These are phyloP conservation scores for Endocarpon pusillum DNA, from an alignment of 495 filamentous ascomycete species.

Conservation along the genomic window DNA sequence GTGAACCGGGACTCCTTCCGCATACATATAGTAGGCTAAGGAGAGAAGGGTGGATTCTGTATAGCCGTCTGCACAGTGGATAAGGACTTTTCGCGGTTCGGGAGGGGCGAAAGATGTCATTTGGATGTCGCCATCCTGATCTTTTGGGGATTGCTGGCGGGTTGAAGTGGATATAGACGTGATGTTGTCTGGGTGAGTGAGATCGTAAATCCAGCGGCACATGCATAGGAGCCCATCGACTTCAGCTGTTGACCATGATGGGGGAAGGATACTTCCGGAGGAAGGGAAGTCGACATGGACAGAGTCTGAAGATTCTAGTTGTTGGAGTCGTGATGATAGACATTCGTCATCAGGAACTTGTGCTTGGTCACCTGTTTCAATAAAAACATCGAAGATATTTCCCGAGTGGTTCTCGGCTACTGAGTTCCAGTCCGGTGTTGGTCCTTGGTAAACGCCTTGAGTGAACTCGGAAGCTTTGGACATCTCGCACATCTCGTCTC, in stretches of 20 bases:
- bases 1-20: slow-evolving; percentile 60
- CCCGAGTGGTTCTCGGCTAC: slow-evolving; percentile 15
- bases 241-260: slow-evolving; percentile 61
- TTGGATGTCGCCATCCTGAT: slow-evolving; percentile 40
- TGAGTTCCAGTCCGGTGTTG: slow-evolving; percentile 53
- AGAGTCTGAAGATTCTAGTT: slow-evolving; percentile 35
- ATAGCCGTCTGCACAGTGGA: slow-evolving; percentile 91
- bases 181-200: slow-evolving; percentile 44
- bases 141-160: slow-evolving; percentile 22
- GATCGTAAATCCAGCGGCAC: slow-evolving; percentile 74
- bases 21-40: slow-evolving; percentile 82
- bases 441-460: slow-evolving; percentile 77
- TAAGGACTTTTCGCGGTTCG: slow-evolving; percentile 47
- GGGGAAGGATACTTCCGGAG: slow-evolving; percentile 73
- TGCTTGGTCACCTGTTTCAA: slow-evolving; percentile 77
- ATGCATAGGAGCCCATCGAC: slow-evolving; percentile 69
- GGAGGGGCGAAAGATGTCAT: slow-evolving; percentile 22
- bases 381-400: slow-evolving; percentile 58
- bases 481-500: slow-evolving; percentile 86
- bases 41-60: slow-evolving; percentile 81
- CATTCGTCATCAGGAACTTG: slow-evolving; percentile 37
- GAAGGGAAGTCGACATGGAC: slow-evolving; percentile 70
- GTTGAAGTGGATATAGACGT: no score
- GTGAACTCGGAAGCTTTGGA: slow-evolving; percentile 76
- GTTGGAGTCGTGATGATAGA: slow-evolving; percentile 40